Evolutionary conservation across 805 yeast species (phyloP), one percentile per base, ranked within the genome.

Genomic region (Torulaspora quercuum): DNA sequence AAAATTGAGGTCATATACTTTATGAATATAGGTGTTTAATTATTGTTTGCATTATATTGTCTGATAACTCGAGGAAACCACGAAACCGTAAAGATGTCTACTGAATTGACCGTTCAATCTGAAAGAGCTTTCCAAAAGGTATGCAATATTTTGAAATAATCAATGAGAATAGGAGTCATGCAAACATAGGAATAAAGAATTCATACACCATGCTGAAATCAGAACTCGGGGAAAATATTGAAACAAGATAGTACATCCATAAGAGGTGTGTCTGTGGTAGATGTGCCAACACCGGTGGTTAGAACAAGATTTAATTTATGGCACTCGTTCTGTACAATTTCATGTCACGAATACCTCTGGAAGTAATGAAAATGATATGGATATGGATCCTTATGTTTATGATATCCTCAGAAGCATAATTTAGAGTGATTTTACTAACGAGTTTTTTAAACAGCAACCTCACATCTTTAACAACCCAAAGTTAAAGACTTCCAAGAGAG

Each of bases 91-190:
- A 78, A 76, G 76, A 92, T 90, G 97, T 94, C 97, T 71, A 84
- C 97, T 75, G 98, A 92, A 82, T 87, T 92, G 79, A 90, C 96
- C 73, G 98, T 92, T 79, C 98, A 92, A 83, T 84, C 97, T 71
- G 98, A 92, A 82, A 90, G 95, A 78, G 98, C 98, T 88, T 92
- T 83, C 95, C 98, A 92, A 82, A 92, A 92, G 94, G 95, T 86
- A 78, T 70, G 94, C 73, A 36, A 23, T 12, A 9, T 26, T 17
- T 33, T 13, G 10, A 32, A 9, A 15, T 6, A n/a, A 24, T 17
- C 6, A 25, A 8, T 9, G 12, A 24, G 18, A 29, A 25, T 28
- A 25, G 24, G 29, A 32, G 19, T 18, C n/a, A n/a, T n/a, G n/a
- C n/a, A n/a, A n/a, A n/a, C n/a, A n/a, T n/a, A n/a, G n/a, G n/a